Evolutionary conservation across 768 basidiomycete species (phyloP).

Genomic region (Mrakia blollopis): DNA sequence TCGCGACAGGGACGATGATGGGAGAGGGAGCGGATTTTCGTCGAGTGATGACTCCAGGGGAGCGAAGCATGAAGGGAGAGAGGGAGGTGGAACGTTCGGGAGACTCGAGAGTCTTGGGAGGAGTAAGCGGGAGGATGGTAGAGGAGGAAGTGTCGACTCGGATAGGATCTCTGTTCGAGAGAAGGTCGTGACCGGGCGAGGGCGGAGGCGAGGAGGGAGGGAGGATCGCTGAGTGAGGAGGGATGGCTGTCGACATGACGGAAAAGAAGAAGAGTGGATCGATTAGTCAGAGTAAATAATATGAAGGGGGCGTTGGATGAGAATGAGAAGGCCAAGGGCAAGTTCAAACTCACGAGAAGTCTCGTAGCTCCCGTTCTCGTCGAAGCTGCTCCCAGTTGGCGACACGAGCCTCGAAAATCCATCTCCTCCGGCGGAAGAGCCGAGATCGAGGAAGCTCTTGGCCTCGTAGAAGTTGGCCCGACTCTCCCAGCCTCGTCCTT

Average conservation of each 20-base stretch:
- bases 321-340: too few species aligned
- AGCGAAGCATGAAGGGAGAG: background rate
- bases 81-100: background rate
- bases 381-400: background rate
- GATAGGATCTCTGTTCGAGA: background rate
- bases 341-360: conserved; percentile 9
- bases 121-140: background rate
- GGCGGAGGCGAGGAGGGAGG: background rate
- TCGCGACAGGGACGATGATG: background rate
- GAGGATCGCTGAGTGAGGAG: background rate
- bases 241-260: background rate
- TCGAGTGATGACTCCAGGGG: background rate
- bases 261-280: background rate
- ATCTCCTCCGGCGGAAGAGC: background rate
- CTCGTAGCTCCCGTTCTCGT: background rate
- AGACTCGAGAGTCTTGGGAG: conserved; percentile 2
- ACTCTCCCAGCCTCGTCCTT: background rate
- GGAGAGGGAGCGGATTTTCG: background rate
- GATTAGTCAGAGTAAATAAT: background rate
- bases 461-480: background rate
- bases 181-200: background rate
- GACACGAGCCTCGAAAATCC: background rate
- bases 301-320: too few species aligned
- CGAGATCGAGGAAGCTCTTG: background rate
- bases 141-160: background rate